phyloP scores from a whole-genome alignment of 23 red algal species.

The Agarophyton chilense region DNA sequence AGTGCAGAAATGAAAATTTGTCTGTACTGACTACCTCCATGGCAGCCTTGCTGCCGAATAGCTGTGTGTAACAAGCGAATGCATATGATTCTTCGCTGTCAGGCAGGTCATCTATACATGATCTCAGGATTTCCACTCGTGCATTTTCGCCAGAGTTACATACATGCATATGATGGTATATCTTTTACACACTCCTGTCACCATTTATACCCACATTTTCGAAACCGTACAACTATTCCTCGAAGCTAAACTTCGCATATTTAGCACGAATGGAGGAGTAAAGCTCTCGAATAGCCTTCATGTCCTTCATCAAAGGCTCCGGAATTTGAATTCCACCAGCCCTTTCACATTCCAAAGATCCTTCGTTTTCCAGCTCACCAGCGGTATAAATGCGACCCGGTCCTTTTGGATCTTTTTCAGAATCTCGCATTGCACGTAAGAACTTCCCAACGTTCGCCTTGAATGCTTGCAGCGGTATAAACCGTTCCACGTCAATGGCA shows the following conservation, averaged over 20 bases:
- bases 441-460: conserved; percentile 45
- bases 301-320: conserved; percentile 71
- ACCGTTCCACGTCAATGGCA: conserved; percentile 69
- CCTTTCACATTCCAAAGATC: conserved; percentile 35
- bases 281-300: conserved; percentile 47
- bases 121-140: no score
- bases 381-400: conserved; percentile 64
- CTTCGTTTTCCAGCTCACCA: conserved; percentile 63
- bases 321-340: conserved; percentile 57
- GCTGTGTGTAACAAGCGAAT: no score
- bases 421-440: conserved; percentile 43
- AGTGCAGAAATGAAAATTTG: no score
- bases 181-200: no score
- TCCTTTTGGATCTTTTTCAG: conserved; percentile 71
- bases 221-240: no score
- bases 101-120: no score
- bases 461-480: conserved; percentile 50
- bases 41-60: no score
- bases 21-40: no score
- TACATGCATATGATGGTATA: no score
- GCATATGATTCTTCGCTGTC: no score
- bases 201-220: no score
- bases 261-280: conserved; percentile 42
- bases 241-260: conserved; percentile 74
- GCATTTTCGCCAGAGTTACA: no score